Base-by-base conservation (phyloP, 306 rosid species). In the Canavalia gladiata region DNA sequence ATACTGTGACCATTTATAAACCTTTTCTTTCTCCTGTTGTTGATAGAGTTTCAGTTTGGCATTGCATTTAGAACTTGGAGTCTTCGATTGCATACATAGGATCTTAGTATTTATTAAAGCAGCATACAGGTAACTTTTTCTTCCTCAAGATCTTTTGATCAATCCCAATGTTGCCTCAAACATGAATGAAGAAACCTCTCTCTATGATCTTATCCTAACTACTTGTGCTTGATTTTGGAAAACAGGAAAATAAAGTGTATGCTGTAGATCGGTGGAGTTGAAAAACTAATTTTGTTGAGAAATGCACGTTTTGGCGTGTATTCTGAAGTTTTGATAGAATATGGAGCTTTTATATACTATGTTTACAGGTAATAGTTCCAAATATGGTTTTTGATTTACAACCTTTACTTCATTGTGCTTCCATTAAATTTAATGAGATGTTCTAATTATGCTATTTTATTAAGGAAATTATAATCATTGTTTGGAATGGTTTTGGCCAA, bases 311-410 rank as follows among this genome's bases (percentile, higher is more conserved):
- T 90, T 89, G 95, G 92, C 99, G 93, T 82, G 65, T 95, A 64
- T 91, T 95, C 87, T 88, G 99, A 87, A 95, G 98, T 81, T 95
- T 95, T 79, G 97, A 95, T 79, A 90, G 98, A 82, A 91, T 95
- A 97, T 95, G 99, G 98, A 91, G 90, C 92, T 93, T 95, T 80
- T 95, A 83, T 84, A 93, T 95, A 65, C 80, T 95, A 81, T 82
- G 87, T 86, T 90, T 95, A 81, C 99, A 95, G 97, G 99, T 95
- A 84, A 74, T 60, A 37, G 71, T 77, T 82, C 66, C 65, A 60
- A 13, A 56, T 77, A 60, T 56, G 35, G 42, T 37, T 46, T 70
- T 78, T 55, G 1, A 72, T 63, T 55, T 12, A 5, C 55, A 30
- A 30, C 51, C 67, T 74, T 62, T 79, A 59, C 54, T 81, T 76